phyloP scores from a whole-genome alignment of 2,329 filamentous ascomycete species.

The Stylonectria norvegica region DNA sequence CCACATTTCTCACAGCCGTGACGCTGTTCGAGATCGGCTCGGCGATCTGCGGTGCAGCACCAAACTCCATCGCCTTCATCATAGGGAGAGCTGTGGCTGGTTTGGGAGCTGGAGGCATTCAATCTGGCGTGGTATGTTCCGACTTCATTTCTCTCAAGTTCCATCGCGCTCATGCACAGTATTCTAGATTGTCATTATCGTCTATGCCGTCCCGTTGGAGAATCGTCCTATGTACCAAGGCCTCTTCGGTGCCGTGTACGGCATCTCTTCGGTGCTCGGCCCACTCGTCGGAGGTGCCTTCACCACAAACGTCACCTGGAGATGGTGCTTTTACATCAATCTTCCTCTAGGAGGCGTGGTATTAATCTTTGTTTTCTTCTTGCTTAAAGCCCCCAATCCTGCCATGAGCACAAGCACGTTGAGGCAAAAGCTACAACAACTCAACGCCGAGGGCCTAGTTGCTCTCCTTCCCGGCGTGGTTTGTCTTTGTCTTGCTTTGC shows the following conservation, averaged over 20 bases:
- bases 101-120: constrained; percentile 48
- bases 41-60: constrained; percentile 25
- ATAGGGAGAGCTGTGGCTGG: constrained; percentile 49
- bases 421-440: constrained; percentile 40
- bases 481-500: constrained; percentile 44
- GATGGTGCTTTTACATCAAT: constrained; percentile 22
- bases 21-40: constrained; percentile 28
- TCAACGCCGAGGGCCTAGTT: constrained; percentile 52
- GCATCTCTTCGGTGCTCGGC: constrained; percentile 31
- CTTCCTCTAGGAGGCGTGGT: constrained; percentile 32
- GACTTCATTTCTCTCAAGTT: constrained; percentile 35
- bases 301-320: constrained; percentile 18
- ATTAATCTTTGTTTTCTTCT: constrained; percentile 20
- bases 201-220: constrained; percentile 34
- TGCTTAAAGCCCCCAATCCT: constrained; percentile 11
- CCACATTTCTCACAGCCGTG: constrained; percentile 17
- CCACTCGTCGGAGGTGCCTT: constrained; percentile 25
- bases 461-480: constrained; percentile 51
- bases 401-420: constrained; percentile 21
- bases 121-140: constrained; percentile 37
- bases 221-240: constrained; percentile 27
- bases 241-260: constrained; percentile 39
- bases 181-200: constrained; percentile 12
- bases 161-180: constrained; percentile 23
- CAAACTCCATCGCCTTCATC: constrained; percentile 45